Conservation (phyloP, 768 basidiomycete species). For the Termitomyces sp. region DNA sequence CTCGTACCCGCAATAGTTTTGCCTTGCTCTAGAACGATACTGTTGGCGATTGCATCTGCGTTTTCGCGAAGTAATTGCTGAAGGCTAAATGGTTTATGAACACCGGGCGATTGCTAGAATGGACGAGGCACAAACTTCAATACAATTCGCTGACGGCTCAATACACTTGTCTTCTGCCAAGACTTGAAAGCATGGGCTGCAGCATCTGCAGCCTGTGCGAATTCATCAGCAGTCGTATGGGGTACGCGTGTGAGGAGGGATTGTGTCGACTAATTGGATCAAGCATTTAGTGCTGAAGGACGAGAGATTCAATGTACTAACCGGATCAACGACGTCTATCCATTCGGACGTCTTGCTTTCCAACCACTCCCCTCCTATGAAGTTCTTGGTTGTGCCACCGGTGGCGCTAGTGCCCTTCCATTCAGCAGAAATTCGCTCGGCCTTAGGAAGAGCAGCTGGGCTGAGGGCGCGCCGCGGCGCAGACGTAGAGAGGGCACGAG, state of each 20-base stretch:
- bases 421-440: conserved; percentile 62
- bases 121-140: conserved; percentile 58
- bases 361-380: conserved; percentile 84
- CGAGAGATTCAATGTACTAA: conserved; percentile 29
- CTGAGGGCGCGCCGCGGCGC: conserved; percentile 43
- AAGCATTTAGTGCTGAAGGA: background rate
- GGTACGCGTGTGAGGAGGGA: conserved; percentile 85
- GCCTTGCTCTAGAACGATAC: conserved; percentile 93
- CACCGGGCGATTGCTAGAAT: conserved; percentile 7
- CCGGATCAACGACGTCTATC: conserved; percentile 89
- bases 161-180: conserved; percentile 83
- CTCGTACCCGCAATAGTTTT: conserved; percentile 78
- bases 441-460: conserved; percentile 51
- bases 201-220: conserved; percentile 76
- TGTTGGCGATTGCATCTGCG: conserved; percentile 78
- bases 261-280: conserved; percentile 69
- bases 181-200: conserved; percentile 83
- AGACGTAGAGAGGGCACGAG: conserved; percentile 40
- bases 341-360: conserved; percentile 75
- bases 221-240: conserved; percentile 78
- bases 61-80: conserved; percentile 85
- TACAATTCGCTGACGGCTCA: conserved; percentile 83
- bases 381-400: conserved; percentile 89
- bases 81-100: conserved; percentile 44
- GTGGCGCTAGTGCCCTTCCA: conserved; percentile 88